Conservation (phyloP, 2,329 filamentous ascomycete genomes). For the Thielaviopsis euricoi region DNA sequence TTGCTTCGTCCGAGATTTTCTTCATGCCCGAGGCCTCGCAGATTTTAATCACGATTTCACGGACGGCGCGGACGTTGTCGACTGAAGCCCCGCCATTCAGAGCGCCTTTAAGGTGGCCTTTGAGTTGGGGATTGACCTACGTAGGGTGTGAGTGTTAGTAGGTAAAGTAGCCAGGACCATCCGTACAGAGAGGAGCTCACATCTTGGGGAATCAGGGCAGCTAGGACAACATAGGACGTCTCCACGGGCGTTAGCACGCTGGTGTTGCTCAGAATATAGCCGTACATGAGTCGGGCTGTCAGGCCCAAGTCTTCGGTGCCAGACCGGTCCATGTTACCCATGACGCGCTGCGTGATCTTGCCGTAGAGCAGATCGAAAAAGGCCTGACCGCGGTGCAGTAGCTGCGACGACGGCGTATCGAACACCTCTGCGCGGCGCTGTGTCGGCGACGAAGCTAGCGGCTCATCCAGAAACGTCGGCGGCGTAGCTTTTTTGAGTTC, state of each 20-base stretch:
- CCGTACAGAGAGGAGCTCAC: constrained; percentile 19
- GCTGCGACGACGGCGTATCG: constrained; percentile 18
- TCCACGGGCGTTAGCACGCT: constrained; percentile 28
- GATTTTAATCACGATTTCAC: constrained; percentile 27
- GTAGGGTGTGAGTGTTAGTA: constrained; percentile 7
- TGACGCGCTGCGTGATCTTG: constrained; percentile 29
- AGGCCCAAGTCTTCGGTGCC: constrained; percentile 34
- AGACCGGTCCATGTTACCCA: constrained; percentile 30
- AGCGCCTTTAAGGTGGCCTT: constrained; percentile 34
- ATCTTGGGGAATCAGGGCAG: constrained; percentile 34
- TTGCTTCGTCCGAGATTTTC: constrained; percentile 19
- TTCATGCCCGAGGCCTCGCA: constrained; percentile 31
- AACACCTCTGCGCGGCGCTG: constrained; percentile 24
- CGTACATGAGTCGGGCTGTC: constrained; percentile 31
- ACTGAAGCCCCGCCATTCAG: constrained; percentile 32
- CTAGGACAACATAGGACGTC: constrained; percentile 34
- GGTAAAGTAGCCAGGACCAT: neutral
- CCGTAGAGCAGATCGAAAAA: constrained; percentile 35
- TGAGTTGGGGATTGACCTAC: constrained; percentile 34
- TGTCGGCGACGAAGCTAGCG: constrained; percentile 21
- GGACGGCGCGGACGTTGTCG: constrained; percentile 31
- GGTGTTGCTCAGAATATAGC: constrained; percentile 31
- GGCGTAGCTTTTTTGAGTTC: constrained; percentile 29
- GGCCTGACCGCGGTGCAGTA: constrained; percentile 26
- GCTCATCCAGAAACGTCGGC: constrained; percentile 24